Evolutionary conservation across 2,329 filamentous ascomycete species (phyloP).

Genomic region (Westerdykella ornata): DNA sequence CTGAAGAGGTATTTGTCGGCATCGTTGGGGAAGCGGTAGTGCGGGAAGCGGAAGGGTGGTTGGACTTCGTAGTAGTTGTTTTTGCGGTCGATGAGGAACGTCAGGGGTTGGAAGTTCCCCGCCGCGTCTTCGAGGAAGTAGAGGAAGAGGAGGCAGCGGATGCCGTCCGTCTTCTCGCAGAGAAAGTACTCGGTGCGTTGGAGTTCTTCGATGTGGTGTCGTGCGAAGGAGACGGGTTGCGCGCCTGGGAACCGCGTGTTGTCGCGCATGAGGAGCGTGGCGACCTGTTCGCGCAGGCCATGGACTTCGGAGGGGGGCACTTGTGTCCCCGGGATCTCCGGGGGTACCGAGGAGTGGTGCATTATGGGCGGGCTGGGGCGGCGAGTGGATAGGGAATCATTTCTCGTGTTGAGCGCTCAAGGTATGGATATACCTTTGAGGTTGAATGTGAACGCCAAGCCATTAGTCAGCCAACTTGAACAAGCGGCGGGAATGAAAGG

Average conservation of each 20-base stretch:
- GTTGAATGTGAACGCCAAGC: no score
- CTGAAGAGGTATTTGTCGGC: slow-evolving; percentile 61
- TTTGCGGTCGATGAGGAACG: slow-evolving; percentile 94
- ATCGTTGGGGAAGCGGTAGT: slow-evolving; percentile 53
- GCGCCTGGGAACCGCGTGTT: slow-evolving; percentile 73
- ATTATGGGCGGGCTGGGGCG: slow-evolving; percentile 1
- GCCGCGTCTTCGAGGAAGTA: slow-evolving; percentile 55
- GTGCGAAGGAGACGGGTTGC: slow-evolving; percentile 87
- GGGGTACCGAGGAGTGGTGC: slow-evolving; percentile 15
- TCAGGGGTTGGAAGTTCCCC: slow-evolving; percentile 41
- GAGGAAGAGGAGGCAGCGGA: slow-evolving; percentile 90
- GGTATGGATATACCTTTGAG: no score
- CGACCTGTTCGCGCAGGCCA: slow-evolving; percentile 65
- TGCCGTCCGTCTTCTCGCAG: slow-evolving; percentile 96
- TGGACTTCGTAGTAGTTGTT: slow-evolving; percentile 92
- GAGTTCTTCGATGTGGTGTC: slow-evolving; percentile 75
- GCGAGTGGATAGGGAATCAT: not conserved
- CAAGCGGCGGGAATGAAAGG: no score
- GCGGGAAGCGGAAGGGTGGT: slow-evolving; percentile 70
- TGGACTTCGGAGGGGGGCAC: slow-evolving; percentile 21
- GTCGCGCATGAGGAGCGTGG: slow-evolving; percentile 63
- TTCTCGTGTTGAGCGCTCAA: no score
- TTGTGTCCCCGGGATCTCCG: slow-evolving; percentile 31
- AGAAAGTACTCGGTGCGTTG: slow-evolving; percentile 85
- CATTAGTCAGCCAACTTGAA: no score